Evolutionary conservation across 306 rosid genomes (phyloP).

Genomic region (Cicer bijugum): DNA sequence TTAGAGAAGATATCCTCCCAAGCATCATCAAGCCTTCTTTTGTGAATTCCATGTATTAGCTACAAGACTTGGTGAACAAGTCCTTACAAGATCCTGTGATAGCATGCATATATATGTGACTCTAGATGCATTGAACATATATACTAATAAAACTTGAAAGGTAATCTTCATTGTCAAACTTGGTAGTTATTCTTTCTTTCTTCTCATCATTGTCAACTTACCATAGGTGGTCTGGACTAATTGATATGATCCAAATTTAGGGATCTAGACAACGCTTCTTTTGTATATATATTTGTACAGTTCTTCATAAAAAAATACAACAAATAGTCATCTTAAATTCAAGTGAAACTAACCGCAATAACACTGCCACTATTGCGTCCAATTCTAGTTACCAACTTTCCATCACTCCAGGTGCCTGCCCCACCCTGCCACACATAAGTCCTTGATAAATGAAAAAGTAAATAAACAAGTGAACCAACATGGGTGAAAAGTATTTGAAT

Average conservation of each 20-base stretch:
- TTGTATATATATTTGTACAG: neutral
- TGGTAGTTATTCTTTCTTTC: too few species aligned
- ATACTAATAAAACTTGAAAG: too few species aligned
- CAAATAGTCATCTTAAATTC: neutral
- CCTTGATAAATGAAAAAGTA: constrained; percentile 63
- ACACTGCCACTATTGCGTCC: constrained; percentile 95
- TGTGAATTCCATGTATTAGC: too few species aligned
- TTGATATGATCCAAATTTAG: neutral
- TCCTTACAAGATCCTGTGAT: too few species aligned
- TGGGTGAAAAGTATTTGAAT: constrained; percentile 20
- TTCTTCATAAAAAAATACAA: neutral
- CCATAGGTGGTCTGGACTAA: neutral
- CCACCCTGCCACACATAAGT: constrained; percentile 99
- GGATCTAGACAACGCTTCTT: neutral
- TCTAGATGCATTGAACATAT: too few species aligned
- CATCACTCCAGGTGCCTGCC: constrained; percentile 99
- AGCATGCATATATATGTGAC: too few species aligned
- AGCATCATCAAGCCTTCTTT: too few species aligned
- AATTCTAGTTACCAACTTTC: constrained; percentile 90
- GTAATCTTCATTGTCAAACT: too few species aligned
- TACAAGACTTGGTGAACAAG: too few species aligned
- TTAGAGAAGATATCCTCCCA: too few species aligned
- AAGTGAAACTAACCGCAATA: constrained; percentile 65
- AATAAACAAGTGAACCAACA: constrained; percentile 30
- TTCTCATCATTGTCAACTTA: too few species aligned